These are phyloP conservation scores for Trichoderma semiorbis DNA, from an alignment of 2,329 filamentous ascomycete species.

Conservation along the genomic window DNA sequence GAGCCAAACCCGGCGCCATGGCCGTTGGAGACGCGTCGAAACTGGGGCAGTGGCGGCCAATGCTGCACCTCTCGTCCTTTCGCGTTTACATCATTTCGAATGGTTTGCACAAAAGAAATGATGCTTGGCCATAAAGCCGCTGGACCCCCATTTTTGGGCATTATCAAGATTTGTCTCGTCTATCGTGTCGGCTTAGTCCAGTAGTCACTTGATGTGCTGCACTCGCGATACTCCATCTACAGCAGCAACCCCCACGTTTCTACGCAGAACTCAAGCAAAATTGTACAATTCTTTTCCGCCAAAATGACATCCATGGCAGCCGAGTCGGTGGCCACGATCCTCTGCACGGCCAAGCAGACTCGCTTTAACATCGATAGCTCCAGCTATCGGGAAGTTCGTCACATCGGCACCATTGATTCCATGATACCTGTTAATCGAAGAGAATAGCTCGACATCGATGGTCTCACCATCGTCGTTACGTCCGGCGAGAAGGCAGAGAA, in stretches of 20 bases:
- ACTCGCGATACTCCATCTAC: background rate
- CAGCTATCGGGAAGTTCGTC: constrained; percentile 53
- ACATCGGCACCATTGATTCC: background rate
- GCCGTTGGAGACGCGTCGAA: background rate
- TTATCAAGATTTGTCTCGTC: background rate
- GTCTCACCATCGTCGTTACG: constrained; percentile 65
- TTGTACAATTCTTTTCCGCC: background rate
- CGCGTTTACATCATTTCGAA: background rate
- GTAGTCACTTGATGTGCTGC: background rate
- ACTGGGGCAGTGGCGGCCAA: background rate
- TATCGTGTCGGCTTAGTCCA: background rate
- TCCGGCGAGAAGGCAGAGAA: constrained; percentile 34
- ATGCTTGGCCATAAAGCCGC: background rate
- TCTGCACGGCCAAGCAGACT: constrained; percentile 65
- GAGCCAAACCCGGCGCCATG: background rate
- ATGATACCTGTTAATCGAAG: background rate
- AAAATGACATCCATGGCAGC: constrained; percentile 48
- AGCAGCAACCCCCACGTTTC: background rate
- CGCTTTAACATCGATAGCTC: constrained; percentile 58
- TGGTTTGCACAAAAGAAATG: background rate
- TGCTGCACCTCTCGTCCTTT: background rate
- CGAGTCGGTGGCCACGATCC: constrained; percentile 51
- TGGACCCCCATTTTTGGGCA: background rate
- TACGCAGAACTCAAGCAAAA: background rate
- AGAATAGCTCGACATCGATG: constrained; percentile 63